A percentile compares a stretch with the other conserved stretches of the same genome.
Conservation (phyloP, 2,329 filamentous ascomycete species). For the Sarocladium brachiariae region DNA sequence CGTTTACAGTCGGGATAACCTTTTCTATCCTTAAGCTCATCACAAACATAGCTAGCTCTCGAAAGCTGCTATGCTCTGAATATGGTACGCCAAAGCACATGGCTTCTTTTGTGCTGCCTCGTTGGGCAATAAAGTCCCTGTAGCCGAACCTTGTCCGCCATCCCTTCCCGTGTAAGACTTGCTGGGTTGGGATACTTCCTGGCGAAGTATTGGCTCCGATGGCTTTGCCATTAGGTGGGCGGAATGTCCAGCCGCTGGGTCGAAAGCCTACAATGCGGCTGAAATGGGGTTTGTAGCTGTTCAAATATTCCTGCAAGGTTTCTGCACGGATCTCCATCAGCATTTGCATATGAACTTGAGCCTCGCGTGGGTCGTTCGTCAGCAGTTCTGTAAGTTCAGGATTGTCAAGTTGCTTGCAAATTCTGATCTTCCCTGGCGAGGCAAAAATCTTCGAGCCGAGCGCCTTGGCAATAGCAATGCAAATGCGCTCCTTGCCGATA, state of each 20-base stretch:
- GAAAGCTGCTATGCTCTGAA: slow-evolving; percentile 90
- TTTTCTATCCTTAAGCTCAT: slow-evolving; percentile 81
- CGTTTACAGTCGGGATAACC: slow-evolving; percentile 89
- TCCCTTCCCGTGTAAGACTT: slow-evolving; percentile 49
- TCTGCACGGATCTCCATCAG: slow-evolving; percentile 90
- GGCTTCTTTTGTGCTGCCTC: slow-evolving; percentile 74
- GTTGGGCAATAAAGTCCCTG: slow-evolving; percentile 69
- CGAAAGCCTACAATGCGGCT: slow-evolving; percentile 83
- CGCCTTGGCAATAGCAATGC: slow-evolving; percentile 82
- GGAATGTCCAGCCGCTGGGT: slow-evolving; percentile 91
- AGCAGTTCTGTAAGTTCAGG: slow-evolving; percentile 70
- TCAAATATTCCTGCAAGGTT: slow-evolving; percentile 83
- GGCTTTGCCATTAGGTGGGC: slow-evolving; percentile 50
- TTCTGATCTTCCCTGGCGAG: slow-evolving; percentile 71
- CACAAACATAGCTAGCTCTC: slow-evolving; percentile 89
- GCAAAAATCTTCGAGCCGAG: slow-evolving; percentile 87
- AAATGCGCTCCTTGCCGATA: slow-evolving; percentile 96
- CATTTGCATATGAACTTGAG: slow-evolving; percentile 96
- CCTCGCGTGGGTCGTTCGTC: slow-evolving; percentile 72
- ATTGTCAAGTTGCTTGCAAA: slow-evolving; percentile 81
- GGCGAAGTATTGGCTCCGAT: slow-evolving; percentile 49
- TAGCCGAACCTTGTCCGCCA: slow-evolving; percentile 73
- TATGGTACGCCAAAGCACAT: slow-evolving; percentile 94
- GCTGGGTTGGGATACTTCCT: slow-evolving; percentile 39
- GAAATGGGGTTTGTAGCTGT: slow-evolving; percentile 73